Base-by-base conservation (phyloP, 2,329 filamentous ascomycete species). In the Pseudocercospora macadamiae region DNA sequence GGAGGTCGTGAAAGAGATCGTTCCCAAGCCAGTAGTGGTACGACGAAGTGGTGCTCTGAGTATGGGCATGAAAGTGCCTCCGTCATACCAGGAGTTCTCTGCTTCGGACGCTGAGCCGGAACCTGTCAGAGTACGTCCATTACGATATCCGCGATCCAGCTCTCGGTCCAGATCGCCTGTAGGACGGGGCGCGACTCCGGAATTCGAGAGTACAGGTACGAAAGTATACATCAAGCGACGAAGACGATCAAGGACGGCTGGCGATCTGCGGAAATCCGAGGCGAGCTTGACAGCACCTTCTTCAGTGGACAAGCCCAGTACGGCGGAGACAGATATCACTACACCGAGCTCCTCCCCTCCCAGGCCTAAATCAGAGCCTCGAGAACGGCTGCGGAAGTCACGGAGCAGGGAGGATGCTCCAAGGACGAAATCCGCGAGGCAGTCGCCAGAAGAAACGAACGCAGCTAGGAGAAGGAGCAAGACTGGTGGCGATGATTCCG, bases 201-300 rank as follows among this genome's bases (percentile, higher is more conserved):
- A 71, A 45, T 72, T 68, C 44, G 68, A 71, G 48, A 66, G 66
- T 49, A 68, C 67, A 44, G 71, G 71, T 16, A 68, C 69, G 26
- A 73, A 69, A 44, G 64, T 73, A 7, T 73, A 72, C 60, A 66
- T 73, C 61, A 71, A 70, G 58, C 64, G 68, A 36, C 64, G 67
- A 16, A 63, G 55, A 54, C 63, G 64, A 34, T 69, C 69, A 10
- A 56, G 56, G 36, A 56, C 63, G 14, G 37, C 44, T n/a, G 58
- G 62, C 45, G 61, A 64, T 44, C 21, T 56, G 9, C 63, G 56
- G 19, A 67, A 62, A 21, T 67, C 70, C 6, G 66, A 67, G 32
- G 70, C 68, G 45, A 72, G 69, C 48, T 61, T 70, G 39, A 68
- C 65, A 8, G 67, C 66, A 16, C 60, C 63, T 21, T 70, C 69